Base-by-base conservation (phyloP, 306 rosid species). In the Myrica gale region DNA sequence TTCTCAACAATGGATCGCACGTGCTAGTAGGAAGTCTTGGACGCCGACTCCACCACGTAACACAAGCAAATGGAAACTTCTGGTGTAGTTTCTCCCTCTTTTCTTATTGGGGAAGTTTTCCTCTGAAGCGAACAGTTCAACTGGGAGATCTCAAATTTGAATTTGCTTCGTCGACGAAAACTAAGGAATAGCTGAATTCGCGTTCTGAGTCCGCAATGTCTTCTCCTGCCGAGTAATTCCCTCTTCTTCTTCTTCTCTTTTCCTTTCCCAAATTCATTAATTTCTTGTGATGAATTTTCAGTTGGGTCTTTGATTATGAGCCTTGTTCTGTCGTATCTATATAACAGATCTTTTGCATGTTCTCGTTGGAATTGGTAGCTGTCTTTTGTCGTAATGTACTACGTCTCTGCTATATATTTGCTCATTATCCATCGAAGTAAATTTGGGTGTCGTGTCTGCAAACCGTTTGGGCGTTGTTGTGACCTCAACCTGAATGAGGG, bases 191-290 rank as follows among this genome's bases (percentile, higher is more conserved):
- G 7, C 72, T 5, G 58, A 79, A 57, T 73, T 60, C 43, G 77
- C 84, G 82, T 78, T 81, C 81, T 65, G 75, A 53, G 63, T 80
- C 78, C 19, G 57, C 88, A 73, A 90, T 94, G 98, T 92, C 95
- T 82, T 86, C 96, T 63, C 98, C 98, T 47, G 96, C 89, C 43
- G 99, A 96, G 99, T 96, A 92, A 86, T 81, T 19, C 76, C 74
- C 73, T 21, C 74, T 66, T 73, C 56, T 19, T 23, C 4, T 26
- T 73, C n/a, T n/a, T n/a, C 17, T 77, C 61, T 6, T 8, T 56
- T 68, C 19, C 60, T 12, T 10, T 72, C 17, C 41, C 44, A 76
- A 76, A 56, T 74, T 44, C 43, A 11, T 72, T 6, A 1, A 42
- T 79, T 63, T 9, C 62, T 51, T 44, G 10, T 9, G 52, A 11